Percentiles rank a stretch among this genome's conserved stretches.
Evolutionary conservation across 805 yeast species (phyloP).

Genomic region (Deakozyma indianensis): DNA sequence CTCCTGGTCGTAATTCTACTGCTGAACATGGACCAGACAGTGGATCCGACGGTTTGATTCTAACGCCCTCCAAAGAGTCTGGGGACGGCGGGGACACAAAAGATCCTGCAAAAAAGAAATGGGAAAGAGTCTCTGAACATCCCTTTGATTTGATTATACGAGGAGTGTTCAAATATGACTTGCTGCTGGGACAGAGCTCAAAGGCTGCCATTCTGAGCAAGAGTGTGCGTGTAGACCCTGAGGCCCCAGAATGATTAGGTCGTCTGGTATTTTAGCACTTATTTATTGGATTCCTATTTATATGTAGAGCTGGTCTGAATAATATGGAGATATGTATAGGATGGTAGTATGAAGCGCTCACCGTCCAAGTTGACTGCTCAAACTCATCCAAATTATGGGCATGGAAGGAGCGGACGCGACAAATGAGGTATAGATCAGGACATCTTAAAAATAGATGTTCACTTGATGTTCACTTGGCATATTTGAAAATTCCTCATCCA

Average conservation of each 20-base stretch:
- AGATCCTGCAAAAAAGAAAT: slow-evolving; percentile 29
- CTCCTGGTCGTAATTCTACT: slow-evolving; percentile 45
- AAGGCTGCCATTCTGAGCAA: slow-evolving; percentile 11
- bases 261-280: no score
- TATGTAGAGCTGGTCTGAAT: neutral
- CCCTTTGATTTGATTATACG: slow-evolving; percentile 79
- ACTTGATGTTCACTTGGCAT: no score
- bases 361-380: no score
- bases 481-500: no score
- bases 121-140: slow-evolving; percentile 60
- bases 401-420: no score
- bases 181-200: slow-evolving; percentile 38
- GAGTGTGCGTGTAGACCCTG: slow-evolving; percentile 1
- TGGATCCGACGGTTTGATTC: neutral
- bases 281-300: neutral
- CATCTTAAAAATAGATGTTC: no score
- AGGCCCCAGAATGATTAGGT: neutral
- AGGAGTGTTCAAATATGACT: slow-evolving; percentile 64
- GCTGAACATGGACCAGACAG: slow-evolving; percentile 3
- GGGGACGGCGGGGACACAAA: slow-evolving; percentile 9
- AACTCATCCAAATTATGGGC: no score
- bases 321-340: no score
- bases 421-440: no score
- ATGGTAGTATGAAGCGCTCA: no score
- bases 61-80: neutral